phyloP scores from a whole-genome alignment of 2,329 filamentous ascomycete genomes.

The Ascosphaera acerosa region DNA sequence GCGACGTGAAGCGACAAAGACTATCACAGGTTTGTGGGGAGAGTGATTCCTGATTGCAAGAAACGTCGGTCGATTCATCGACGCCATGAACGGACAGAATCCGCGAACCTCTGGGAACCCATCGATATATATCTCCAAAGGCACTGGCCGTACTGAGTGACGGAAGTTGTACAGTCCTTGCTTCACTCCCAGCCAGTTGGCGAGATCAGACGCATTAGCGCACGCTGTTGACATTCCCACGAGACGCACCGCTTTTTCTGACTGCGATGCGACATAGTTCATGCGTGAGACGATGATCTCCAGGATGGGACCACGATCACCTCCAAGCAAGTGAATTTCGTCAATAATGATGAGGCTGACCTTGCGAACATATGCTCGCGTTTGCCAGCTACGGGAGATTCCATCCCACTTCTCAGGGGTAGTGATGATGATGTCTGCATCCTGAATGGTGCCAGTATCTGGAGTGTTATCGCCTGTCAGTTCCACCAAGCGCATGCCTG shows the following conservation, averaged over 20 bases:
- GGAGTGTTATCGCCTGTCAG: constrained; percentile 95
- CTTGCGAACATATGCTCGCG: constrained; percentile 80
- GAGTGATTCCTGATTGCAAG: constrained; percentile 91
- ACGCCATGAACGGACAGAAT: constrained; percentile 95
- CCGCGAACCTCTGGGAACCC: constrained; percentile 87
- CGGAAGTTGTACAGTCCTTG: constrained; percentile 91
- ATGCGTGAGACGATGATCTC: constrained; percentile 86
- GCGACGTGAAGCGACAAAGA: constrained; percentile 85
- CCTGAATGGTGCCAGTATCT: constrained; percentile 79
- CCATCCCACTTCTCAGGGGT: constrained; percentile 99
- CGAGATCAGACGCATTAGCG: constrained; percentile 81
- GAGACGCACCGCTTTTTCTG: constrained; percentile 64
- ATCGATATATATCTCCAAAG: constrained; percentile 88
- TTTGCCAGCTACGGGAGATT: constrained; percentile 97
- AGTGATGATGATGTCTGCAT: constrained; percentile 93
- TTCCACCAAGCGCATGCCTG: constrained; percentile 80
- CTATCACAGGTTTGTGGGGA: constrained; percentile 88
- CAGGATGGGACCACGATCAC: constrained; percentile 86
- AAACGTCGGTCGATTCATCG: constrained; percentile 95
- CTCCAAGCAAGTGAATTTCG: constrained; percentile 91
- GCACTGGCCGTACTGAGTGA: constrained; percentile 88
- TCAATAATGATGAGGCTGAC: constrained; percentile 95
- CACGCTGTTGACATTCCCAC: constrained; percentile 99
- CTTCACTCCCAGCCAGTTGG: constrained; percentile 91
- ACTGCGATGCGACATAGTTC: constrained; percentile 96